Evolutionary conservation across 108 stramenopile genomes (phyloP), one percentile per base, ranked within the genome.

Genomic region (Nitzschia inconspicua): DNA sequence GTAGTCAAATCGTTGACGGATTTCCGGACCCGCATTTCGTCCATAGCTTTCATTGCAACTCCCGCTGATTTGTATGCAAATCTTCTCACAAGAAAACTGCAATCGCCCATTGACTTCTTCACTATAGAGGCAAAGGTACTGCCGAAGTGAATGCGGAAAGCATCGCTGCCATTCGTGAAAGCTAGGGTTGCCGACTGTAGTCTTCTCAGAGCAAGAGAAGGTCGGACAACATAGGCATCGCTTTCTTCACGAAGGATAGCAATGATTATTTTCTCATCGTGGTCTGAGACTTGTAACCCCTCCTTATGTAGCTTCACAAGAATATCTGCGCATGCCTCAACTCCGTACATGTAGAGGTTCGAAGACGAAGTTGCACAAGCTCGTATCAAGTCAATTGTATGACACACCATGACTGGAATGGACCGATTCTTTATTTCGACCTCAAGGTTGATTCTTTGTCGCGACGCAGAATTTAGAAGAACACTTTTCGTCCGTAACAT

Each of bases 161-260:
- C 36, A 29, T 53, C 62, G 61, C 66, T 41, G 78, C 78, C 66
- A 63, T 57, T 36, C 44, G 43, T 20, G 60, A 72, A 66, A 53
- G 74, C 40, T 49, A 55, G 41, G 52, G 81, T 57, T 37, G 73
- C 37, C 48, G 76, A 42, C 49, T 64, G 18, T 42, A 70, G 49
- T 78, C 77, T 39, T 34, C 39, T 19, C 52, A 41, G 18, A 7
- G 65, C 48, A 25, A 73, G 23, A 20, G 9, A 39, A 6, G 59
- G 64, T 27, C 72, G 77, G 22, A 57, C 66, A 11, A 34, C 31
- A 20, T 76, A 53, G 22, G 66, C 70, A 19, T 64, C 75, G n/a
- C n/a, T n/a, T 22, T 62, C 53, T 37, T 26, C 34, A 18, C 20
- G 22, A 8, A 70, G 26, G 19, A 54, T 11, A 0, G 41, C 51